Base-by-base conservation (phyloP, 345 rosid genomes). In the Camelina hispida region DNA sequence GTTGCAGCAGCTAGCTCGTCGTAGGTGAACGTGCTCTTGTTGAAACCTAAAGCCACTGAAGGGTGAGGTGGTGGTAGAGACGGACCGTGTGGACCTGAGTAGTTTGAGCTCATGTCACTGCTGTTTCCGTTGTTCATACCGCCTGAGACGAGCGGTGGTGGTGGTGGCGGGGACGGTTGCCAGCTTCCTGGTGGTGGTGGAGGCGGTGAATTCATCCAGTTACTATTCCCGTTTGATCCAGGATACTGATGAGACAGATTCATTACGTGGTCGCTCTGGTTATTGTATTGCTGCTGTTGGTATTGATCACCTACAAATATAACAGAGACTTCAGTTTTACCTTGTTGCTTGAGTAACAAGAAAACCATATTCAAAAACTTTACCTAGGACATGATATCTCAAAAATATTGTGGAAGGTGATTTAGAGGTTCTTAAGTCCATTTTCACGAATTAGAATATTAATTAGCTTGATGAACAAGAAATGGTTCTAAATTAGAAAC, bases 1-100 rank as follows among this genome's bases (percentile, higher is more conserved):
- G 98, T 93, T 10, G 97, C 97, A 3, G 78, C 78, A 5, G 86
- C 87, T 59, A 93, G 80, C 74, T 93, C 98, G 15, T 88, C 97
- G 52, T 81, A 93, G 69, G 79, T 85, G 83, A 87, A 93, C 66
- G 81, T 76, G 74, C 87, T 83, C 65, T 91, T 81, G 66, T 66
- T 82, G 85, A 88, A 76, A 43, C 91, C 96, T 9, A 85, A 72
- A 44, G 91, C 85, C 28, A 88, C 50, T 8, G 73, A 15, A 8
- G 96, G 94, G 12, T 82, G 87, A 0, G 93, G 85, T 8, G 93
- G 90, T 11, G 97, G 96, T 66, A 84, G 23, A 15, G 79, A 52
- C 0, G 85, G 86, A 61, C 89, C 84, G 3, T 78, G 77, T 14
- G 87, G 85, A 2, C 89, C 87, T 0, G 96, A 88, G 80, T 50